Conservation (phyloP, 768 basidiomycete species). For the Russula sp. region DNA sequence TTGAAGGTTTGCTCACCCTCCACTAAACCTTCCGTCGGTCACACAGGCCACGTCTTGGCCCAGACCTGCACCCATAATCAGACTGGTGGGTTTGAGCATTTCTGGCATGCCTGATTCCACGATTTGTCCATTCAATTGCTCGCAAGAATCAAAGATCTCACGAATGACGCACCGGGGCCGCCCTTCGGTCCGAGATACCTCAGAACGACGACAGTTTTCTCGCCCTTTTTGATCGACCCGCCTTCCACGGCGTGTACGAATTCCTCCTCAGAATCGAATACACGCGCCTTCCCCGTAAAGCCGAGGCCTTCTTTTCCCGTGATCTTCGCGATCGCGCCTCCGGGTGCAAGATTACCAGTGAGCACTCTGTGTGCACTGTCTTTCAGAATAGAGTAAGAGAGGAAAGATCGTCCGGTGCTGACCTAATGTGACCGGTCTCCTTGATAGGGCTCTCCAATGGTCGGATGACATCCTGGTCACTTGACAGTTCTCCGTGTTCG, state of each 20-base stretch:
- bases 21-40: conserved; percentile 97
- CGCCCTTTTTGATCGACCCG: conserved; percentile 86
- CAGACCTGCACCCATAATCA: conserved; percentile 98
- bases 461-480: conserved; percentile 79
- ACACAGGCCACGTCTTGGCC: conserved; percentile 95
- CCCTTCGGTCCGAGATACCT: conserved; percentile 97
- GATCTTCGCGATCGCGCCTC: conserved; percentile 95
- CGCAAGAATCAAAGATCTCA: background rate
- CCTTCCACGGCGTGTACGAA: conserved; percentile 86
- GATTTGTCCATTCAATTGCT: conserved; percentile 9
- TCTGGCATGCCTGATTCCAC: conserved; percentile 84
- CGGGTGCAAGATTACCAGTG: conserved; percentile 88
- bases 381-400: conserved; percentile 3
- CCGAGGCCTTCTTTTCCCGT: conserved; percentile 92
- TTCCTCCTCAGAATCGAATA: conserved; percentile 87
- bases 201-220: conserved; percentile 94
- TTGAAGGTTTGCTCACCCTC: conserved; percentile 63
- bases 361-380: conserved; percentile 59
- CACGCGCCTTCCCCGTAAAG: conserved; percentile 89
- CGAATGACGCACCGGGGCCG: conserved; percentile 70
- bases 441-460: conserved; percentile 89
- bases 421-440: conserved; percentile 86
- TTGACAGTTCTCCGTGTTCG: conserved; percentile 71
- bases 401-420: conserved; percentile 26
- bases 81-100: conserved; percentile 96